Conservation (phyloP, 2,329 filamentous ascomycete species). For the Colletotrichum sp. region DNA sequence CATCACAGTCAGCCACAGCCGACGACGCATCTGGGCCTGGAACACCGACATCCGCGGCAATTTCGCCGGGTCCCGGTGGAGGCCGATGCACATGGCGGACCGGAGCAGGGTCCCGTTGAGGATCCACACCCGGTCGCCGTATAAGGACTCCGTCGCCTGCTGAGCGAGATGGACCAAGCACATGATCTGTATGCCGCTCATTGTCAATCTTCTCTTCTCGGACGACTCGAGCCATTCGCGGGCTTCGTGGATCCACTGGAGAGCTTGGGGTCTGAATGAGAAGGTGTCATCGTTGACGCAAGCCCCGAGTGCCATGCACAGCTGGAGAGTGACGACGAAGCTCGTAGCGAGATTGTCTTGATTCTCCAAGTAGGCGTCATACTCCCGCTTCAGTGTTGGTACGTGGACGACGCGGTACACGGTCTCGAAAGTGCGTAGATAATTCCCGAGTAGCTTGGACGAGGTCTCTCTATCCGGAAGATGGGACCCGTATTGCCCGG, state of each 20-base stretch:
- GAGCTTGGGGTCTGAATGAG: constrained; percentile 16
- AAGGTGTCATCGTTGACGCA: constrained; percentile 25
- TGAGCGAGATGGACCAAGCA: constrained; percentile 32
- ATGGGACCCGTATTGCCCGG: constrained; percentile 40
- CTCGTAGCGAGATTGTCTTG: constrained; percentile 23
- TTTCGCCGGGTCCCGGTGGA: constrained; percentile 36
- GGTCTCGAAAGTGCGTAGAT: constrained; percentile 47
- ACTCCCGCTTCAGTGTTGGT: constrained; percentile 42
- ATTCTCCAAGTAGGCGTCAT: constrained; percentile 25
- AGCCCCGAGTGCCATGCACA: constrained; percentile 26
- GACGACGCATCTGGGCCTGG: constrained; percentile 34
- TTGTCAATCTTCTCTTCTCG: constrained; percentile 29
- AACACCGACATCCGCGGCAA: constrained; percentile 28
- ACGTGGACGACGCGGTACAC: constrained; percentile 46
- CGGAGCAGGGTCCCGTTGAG: constrained; percentile 32
- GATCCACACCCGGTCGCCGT: constrained; percentile 31
- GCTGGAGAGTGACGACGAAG: constrained; percentile 22
- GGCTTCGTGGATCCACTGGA: constrained; percentile 27
- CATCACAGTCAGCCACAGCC: constrained; percentile 34
- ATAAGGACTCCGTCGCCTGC: constrained; percentile 24
- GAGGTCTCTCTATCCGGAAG: constrained; percentile 44
- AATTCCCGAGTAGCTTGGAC: constrained; percentile 38
- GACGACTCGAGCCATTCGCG: constrained; percentile 23
- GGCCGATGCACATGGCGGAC: constrained; percentile 35
- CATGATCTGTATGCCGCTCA: constrained; percentile 32